Percentiles rank a stretch among this genome's conserved stretches.
Conservation (phyloP, 768 basidiomycete genomes). For the Podaxis sp. region DNA sequence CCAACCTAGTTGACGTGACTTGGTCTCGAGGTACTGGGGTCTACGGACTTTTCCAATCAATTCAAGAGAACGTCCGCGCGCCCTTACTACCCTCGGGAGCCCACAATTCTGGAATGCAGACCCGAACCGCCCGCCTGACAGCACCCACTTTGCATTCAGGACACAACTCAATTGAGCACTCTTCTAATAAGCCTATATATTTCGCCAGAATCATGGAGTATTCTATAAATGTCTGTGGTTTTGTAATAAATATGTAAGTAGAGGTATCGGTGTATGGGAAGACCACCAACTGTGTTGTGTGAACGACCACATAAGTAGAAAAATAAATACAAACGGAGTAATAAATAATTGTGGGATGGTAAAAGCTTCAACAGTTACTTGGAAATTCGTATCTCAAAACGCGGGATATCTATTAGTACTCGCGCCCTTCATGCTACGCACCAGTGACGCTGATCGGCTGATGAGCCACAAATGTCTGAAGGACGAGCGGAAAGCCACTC, state of each 20-base stretch:
- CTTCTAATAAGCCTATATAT: no score
- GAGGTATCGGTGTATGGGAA: background rate
- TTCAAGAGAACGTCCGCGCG: background rate
- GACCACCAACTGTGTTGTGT: background rate
- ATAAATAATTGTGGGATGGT: background rate
- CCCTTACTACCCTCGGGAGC: constrained; percentile 8
- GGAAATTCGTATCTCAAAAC: background rate
- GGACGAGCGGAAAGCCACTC: background rate
- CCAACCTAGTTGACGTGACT: background rate
- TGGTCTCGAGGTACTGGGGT: background rate
- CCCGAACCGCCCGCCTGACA: background rate
- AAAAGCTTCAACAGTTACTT: background rate
- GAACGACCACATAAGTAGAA: background rate
- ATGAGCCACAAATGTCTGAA: background rate
- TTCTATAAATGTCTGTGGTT: no score
- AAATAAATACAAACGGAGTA: background rate
- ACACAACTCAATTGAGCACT: background rate
- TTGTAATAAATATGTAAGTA: no score
- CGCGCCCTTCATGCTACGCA: background rate
- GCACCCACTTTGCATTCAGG: background rate
- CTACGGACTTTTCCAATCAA: background rate
- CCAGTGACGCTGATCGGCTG: background rate
- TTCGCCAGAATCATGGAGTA: no score
- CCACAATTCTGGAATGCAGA: constrained; percentile 6
- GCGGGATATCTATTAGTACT: background rate